Base-by-base conservation (phyloP, 345 rosid genomes). In the Lagerstroemia speciosa region DNA sequence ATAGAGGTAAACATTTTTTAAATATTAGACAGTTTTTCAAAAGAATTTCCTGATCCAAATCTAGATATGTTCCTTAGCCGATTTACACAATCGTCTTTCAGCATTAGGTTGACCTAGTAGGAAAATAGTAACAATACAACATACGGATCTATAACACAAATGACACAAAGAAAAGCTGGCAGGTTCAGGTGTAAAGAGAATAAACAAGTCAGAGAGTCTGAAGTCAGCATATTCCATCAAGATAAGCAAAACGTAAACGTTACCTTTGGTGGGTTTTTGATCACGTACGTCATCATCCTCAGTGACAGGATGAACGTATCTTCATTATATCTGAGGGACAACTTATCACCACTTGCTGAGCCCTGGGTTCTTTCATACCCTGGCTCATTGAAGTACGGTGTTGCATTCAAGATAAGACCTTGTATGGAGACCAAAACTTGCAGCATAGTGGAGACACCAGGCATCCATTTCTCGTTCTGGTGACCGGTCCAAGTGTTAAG, bases 401-500 rank as follows among this genome's bases (percentile, higher is more conserved):
- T 81, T 64, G 84, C 80, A 73, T 93, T 91, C 82, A 93, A 82
- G 71, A 93, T 89, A 76, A 93, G 81, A 58, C 90, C 97, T 78
- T 93, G 98, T 73, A 93, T 91, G 26, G 98, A 93, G 19, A 93
- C 94, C 69, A 93, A 84, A 79, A 93, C 94, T 83, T 93, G 98
- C 19, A 91, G 78, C 82, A 84, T 82, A 38, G 94, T 91, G 9
- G 98, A 93, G 48, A 74, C 71, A 31, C 82, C 82, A 73, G 97
- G 93, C 48, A 83, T 81, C 98, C 98, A 93, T 78, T 78, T 84
- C 89, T 93, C 98, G 74, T 70, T 91, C 77, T 75, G 75, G 38
- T 37, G 55, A 72, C 97, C 96, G 65, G 43, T 20, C 98, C 98
- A 93, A 43, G 98, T 93, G 70, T 89, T 88, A 34, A 93, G 94